These are phyloP conservation scores for Ettlia oleoabundans DNA, from an alignment of 139 green algal genomes.

Conservation along the genomic window DNA sequence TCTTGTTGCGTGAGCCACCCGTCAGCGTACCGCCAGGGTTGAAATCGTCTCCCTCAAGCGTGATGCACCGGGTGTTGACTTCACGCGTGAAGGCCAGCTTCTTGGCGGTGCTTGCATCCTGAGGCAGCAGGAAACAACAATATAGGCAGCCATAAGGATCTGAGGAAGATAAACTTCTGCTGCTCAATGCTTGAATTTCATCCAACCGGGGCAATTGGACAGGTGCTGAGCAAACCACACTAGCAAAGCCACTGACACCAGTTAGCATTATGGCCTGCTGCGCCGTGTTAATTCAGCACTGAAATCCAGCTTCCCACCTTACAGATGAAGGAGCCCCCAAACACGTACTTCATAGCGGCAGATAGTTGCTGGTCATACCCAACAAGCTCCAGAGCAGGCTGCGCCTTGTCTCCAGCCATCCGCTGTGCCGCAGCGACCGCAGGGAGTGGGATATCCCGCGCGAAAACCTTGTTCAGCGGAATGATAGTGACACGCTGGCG, in stretches of 20 bases:
- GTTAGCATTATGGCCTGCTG: too few relatives aligned
- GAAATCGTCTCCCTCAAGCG: slow-evolving; percentile 97
- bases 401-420: slow-evolving; percentile 49
- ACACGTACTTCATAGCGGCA: slow-evolving; percentile 94
- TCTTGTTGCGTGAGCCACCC: slow-evolving; percentile 77
- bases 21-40: slow-evolving; percentile 88
- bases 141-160: too few relatives aligned
- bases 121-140: background rate
- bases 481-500: slow-evolving; percentile 94
- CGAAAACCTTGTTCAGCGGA: slow-evolving; percentile 93
- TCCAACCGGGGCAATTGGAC: too few relatives aligned
- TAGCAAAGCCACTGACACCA: too few relatives aligned
- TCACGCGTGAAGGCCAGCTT: slow-evolving; percentile 91
- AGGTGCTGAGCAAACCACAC: too few relatives aligned
- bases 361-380: slow-evolving; percentile 69
- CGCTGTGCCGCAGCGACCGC: slow-evolving; percentile 12
- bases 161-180: background rate
- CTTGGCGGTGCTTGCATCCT: slow-evolving; percentile 90
- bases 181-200: background rate
- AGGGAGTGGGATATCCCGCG: background rate
- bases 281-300: background rate
- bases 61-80: slow-evolving; percentile 89
- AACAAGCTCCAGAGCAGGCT: slow-evolving; percentile 87
- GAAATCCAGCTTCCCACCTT: slow-evolving; percentile 58
- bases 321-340: slow-evolving; percentile 95